phyloP scores from a whole-genome alignment of 345 rosid genomes.

The Leavenworthia alabamica region DNA sequence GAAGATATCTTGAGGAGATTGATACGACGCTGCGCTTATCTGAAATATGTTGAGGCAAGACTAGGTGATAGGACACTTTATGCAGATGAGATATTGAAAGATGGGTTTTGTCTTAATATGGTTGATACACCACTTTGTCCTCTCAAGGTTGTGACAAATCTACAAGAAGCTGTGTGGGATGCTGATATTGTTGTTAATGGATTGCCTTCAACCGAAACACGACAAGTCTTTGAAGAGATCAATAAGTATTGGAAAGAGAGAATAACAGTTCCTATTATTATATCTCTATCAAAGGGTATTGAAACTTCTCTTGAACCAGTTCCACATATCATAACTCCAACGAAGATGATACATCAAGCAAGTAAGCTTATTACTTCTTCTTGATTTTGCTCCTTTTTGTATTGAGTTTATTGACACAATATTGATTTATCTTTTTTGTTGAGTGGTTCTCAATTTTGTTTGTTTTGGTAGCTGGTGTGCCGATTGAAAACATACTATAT shows the following conservation, averaged over 20 bases:
- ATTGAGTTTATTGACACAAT: background rate
- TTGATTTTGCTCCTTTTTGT: background rate
- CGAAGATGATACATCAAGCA: slow-evolving; percentile 83
- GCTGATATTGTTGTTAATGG: slow-evolving; percentile 94
- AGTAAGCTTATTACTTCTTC: slow-evolving; percentile 44
- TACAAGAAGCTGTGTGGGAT: slow-evolving; percentile 99
- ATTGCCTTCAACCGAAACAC: slow-evolving; percentile 88
- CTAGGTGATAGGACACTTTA: slow-evolving; percentile 78
- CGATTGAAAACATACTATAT: slow-evolving; percentile 69
- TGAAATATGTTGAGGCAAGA: slow-evolving; percentile 93
- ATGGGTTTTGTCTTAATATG: slow-evolving; percentile 96
- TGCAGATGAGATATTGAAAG: slow-evolving; percentile 93
- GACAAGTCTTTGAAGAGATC: slow-evolving; percentile 78
- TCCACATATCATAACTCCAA: slow-evolving; percentile 87
- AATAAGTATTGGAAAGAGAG: slow-evolving; percentile 88
- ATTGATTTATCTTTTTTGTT: slow-evolving; percentile 2
- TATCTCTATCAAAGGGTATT: slow-evolving; percentile 85
- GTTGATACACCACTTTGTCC: slow-evolving; percentile 90
- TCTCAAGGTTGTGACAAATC: slow-evolving; percentile 82
- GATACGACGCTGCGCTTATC: slow-evolving; percentile 89
- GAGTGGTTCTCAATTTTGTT: background rate
- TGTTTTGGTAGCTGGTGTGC: slow-evolving; percentile 62
- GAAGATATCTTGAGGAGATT: slow-evolving; percentile 90
- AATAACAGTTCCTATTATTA: slow-evolving; percentile 59
- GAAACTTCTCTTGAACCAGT: slow-evolving; percentile 78